Evolutionary conservation across 2,329 filamentous ascomycete genomes (phyloP).

Genomic region (Botrytis galanthina): DNA sequence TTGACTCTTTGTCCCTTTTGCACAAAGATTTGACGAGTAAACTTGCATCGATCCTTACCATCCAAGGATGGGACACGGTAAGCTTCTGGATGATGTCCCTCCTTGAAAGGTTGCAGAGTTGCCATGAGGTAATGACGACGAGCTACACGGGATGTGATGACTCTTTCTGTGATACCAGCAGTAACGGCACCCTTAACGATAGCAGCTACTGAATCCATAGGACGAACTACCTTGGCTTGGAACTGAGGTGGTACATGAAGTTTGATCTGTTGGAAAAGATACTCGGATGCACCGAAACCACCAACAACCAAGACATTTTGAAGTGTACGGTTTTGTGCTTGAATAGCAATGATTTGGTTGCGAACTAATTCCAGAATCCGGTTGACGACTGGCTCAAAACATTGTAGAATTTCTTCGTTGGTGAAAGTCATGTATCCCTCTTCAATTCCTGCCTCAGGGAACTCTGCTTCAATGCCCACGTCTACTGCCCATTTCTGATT

Average conservation of each 20-base stretch:
- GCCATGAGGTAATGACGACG: slow-evolving; percentile 99
- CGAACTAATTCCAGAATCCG: slow-evolving; percentile 92
- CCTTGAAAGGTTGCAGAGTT: slow-evolving; percentile 96
- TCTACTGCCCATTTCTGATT: slow-evolving; percentile 99
- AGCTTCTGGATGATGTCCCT: slow-evolving; percentile 95
- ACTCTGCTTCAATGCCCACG: slow-evolving; percentile 97
- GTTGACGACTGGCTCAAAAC: slow-evolving; percentile 98
- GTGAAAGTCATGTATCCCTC: slow-evolving; percentile 99
- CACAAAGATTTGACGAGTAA: slow-evolving; percentile 96
- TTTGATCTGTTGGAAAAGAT: slow-evolving; percentile 99
- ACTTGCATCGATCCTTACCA: slow-evolving; percentile 97
- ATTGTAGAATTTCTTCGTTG: slow-evolving; percentile 98
- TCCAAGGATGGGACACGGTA: slow-evolving; percentile 96
- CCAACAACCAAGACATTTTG: slow-evolving; percentile 97
- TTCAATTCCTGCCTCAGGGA: slow-evolving; percentile 95
- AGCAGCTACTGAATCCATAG: slow-evolving; percentile 97
- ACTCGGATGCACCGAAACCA: slow-evolving; percentile 97
- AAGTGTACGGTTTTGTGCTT: slow-evolving; percentile 88
- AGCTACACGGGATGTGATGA: slow-evolving; percentile 94
- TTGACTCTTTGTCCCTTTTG: slow-evolving; percentile 98
- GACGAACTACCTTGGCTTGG: slow-evolving; percentile 95
- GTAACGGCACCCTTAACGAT: slow-evolving; percentile 99
- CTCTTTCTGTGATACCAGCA: slow-evolving; percentile 93
- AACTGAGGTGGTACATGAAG: slow-evolving; percentile 97
- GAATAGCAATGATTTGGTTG: slow-evolving; percentile 98